A percentile compares a stretch with the other conserved stretches of the same genome.
Evolutionary conservation across 2,329 filamentous ascomycete genomes (phyloP).

Genomic region (Phaeomoniella chlamydospora): DNA sequence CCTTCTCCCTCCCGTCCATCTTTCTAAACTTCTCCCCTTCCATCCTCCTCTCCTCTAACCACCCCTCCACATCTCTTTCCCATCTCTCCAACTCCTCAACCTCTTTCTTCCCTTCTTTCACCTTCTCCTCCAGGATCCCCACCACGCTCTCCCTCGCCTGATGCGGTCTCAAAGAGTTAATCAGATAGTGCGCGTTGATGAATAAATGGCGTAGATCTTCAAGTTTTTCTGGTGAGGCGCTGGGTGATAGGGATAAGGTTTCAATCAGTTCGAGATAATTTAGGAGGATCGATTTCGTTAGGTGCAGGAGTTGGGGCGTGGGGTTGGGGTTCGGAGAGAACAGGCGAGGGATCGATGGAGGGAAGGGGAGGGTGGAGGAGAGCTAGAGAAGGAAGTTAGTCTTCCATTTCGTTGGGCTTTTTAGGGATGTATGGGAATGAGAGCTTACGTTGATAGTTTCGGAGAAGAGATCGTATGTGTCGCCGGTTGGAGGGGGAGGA

Average conservation of each 20-base stretch:
- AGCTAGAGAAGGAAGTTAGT: constrained; percentile 17
- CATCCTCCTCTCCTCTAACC: constrained; percentile 16
- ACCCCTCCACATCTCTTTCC: constrained; percentile 48
- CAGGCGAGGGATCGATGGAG: constrained; percentile 31
- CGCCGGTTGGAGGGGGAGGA: constrained; percentile 55
- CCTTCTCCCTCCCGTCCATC: constrained; percentile 10
- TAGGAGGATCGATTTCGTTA: constrained; percentile 72
- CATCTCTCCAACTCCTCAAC: constrained; percentile 63
- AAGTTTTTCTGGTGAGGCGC: constrained; percentile 41
- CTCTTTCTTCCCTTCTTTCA: constrained; percentile 59
- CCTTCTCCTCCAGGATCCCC: constrained; percentile 70
- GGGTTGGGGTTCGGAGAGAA: constrained; percentile 46
- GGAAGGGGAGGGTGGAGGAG: constrained; percentile 46
- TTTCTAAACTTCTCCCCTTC: constrained; percentile 4
- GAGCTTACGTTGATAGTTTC: constrained; percentile 44
- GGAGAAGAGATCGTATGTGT: constrained; percentile 64
- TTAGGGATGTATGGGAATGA: too few species aligned
- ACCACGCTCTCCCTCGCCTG: constrained; percentile 84
- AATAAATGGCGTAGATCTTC: constrained; percentile 68
- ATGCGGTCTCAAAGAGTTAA: constrained; percentile 89
- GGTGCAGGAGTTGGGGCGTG: constrained; percentile 51
- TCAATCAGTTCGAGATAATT: constrained; percentile 80
- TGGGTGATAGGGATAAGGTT: constrained; percentile 50
- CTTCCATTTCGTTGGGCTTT: too few species aligned
- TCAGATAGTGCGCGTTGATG: constrained; percentile 80